Percentiles rank a stretch among this genome's conserved stretches.
Evolutionary conservation across 192 early-diverging fungal species (phyloP).

Genomic region (Jimgerdemannia flammicorona): DNA sequence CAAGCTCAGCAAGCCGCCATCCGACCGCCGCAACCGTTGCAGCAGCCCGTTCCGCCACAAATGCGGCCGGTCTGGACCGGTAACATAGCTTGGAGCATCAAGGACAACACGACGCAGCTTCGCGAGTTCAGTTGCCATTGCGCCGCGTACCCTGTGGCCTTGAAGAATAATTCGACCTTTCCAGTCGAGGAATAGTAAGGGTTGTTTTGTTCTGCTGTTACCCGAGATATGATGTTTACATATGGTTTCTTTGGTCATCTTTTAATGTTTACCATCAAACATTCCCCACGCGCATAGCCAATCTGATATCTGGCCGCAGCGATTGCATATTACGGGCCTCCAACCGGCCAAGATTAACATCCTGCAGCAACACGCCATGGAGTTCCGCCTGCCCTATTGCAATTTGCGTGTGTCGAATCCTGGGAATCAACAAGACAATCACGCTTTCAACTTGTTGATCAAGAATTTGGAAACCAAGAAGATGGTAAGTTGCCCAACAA

Average conservation of each 20-base stretch:
- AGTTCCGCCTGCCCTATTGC: conserved; percentile 32
- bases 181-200: conserved; percentile 34
- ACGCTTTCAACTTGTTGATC: conserved; percentile 17
- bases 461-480: conserved; percentile 33
- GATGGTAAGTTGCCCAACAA: conserved; percentile 18
- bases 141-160: conserved; percentile 28
- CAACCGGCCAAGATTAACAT: conserved; percentile 21
- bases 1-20: background rate
- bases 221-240: background rate
- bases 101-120: conserved; percentile 16
- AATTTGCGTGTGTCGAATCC: conserved; percentile 19
- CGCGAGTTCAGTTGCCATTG: conserved; percentile 35
- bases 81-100: conserved; percentile 36
- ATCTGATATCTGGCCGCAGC: conserved; percentile 31
- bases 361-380: conserved; percentile 21
- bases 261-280: background rate
- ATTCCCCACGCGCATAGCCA: conserved; percentile 9
- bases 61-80: conserved; percentile 29
- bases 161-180: conserved; percentile 14
- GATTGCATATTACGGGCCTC: conserved; percentile 28
- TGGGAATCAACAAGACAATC: conserved; percentile 22
- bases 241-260: background rate
- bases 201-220: background rate
- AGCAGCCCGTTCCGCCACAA: conserved; percentile 5
- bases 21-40: conserved; percentile 2